phyloP scores from a whole-genome alignment of 257 asterid genomes.

The Voacanga thouarsii region DNA sequence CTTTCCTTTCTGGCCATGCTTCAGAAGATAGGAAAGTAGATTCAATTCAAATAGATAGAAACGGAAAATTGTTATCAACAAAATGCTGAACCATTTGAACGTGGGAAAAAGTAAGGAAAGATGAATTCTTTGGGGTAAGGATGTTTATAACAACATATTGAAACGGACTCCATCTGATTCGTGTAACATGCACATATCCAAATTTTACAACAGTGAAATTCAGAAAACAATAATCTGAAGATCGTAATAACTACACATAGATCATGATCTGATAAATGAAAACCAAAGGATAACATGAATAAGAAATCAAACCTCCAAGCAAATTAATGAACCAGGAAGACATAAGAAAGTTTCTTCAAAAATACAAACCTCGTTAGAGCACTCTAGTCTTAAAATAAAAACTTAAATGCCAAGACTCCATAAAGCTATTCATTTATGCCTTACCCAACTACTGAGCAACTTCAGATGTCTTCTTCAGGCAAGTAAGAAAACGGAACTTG shows the following conservation, averaged over 20 bases:
- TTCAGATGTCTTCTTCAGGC: background rate
- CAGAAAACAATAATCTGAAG: background rate
- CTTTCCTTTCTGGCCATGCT: constrained; percentile 27
- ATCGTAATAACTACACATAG: background rate
- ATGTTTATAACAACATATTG: background rate
- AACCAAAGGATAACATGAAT: background rate
- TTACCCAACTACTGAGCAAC: background rate
- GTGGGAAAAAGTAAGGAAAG: background rate
- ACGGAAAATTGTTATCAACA: background rate
- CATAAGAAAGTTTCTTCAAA: background rate
- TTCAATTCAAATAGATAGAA: constrained; percentile 5
- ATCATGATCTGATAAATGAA: background rate
- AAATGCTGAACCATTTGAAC: background rate
- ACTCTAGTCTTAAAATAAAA: background rate
- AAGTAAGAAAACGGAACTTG: background rate
- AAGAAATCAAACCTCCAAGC: background rate
- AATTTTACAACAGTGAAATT: background rate
- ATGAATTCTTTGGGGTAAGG: background rate
- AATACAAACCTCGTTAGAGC: background rate
- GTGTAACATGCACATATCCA: background rate
- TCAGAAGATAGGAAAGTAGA: constrained; percentile 23
- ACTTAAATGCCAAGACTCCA: background rate
- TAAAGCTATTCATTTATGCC: background rate
- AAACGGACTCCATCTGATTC: background rate
- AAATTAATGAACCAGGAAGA: background rate